Evolutionary conservation across 108 stramenopile species (phyloP).

Genomic region (Stephanodiscus triporus): DNA sequence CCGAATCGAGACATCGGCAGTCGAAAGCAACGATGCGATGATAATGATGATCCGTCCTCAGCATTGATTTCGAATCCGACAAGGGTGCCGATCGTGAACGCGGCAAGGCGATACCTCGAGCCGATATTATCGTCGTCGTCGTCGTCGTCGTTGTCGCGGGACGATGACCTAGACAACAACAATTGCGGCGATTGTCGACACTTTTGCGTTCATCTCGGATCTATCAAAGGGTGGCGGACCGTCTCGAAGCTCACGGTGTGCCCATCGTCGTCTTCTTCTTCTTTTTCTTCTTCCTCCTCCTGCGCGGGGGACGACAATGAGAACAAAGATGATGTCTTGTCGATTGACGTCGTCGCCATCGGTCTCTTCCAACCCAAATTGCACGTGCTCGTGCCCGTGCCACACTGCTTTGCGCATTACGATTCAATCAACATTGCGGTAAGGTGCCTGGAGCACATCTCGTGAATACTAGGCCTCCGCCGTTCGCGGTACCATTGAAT

Average conservation of each 20-base stretch:
- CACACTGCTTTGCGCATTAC: too few species aligned
- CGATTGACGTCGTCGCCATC: too few species aligned
- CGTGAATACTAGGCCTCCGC: conserved; percentile 28
- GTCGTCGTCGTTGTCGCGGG: too few species aligned
- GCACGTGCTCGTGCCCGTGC: too few species aligned
- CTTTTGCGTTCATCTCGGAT: conserved; percentile 65
- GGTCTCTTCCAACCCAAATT: too few species aligned
- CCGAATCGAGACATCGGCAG: neutral
- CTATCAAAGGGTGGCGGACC: conserved; percentile 81
- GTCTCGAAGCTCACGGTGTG: conserved; percentile 91
- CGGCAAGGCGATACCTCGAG: conserved; percentile 61
- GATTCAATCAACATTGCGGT: too few species aligned
- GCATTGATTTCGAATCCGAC: conserved; percentile 58
- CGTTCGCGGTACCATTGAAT: conserved; percentile 48
- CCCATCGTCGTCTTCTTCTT: too few species aligned
- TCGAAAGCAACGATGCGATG: neutral
- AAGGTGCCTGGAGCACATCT: too few species aligned
- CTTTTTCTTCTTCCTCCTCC: conserved; percentile 1
- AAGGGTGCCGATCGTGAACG: conserved; percentile 61
- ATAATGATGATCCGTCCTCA: conserved; percentile 62
- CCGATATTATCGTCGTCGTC: conserved; percentile 7
- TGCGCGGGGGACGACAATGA: too few species aligned
- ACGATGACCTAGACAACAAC: neutral
- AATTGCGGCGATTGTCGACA: neutral
- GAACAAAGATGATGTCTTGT: too few species aligned